Conservation (phyloP, 139 green algal species). For the Trebouxia sp. region DNA sequence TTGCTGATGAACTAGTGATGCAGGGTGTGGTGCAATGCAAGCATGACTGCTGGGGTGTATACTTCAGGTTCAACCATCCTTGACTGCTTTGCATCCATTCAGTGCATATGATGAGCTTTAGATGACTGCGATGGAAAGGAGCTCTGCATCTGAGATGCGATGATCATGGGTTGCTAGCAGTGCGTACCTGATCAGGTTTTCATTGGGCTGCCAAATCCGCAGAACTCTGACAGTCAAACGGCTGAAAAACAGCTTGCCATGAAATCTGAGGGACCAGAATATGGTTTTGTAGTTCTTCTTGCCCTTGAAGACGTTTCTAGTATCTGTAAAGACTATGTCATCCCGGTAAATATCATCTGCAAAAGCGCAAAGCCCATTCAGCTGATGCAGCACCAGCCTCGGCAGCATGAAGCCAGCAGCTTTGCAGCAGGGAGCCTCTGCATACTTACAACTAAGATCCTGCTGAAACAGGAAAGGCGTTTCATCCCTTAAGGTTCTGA, state of each 20-base stretch:
- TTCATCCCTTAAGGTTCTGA: constrained; percentile 87
- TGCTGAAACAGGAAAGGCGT: constrained; percentile 82
- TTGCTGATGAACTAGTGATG: too few species aligned
- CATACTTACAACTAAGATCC: constrained; percentile 84
- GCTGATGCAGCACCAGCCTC: background rate
- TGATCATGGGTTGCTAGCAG: too few species aligned
- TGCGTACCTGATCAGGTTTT: constrained; percentile 75
- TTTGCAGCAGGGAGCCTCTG: background rate
- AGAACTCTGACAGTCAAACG: constrained; percentile 81
- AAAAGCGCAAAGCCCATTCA: background rate
- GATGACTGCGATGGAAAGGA: too few species aligned
- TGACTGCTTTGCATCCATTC: too few species aligned
- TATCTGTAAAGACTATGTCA: constrained; percentile 91
- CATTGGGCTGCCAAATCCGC: constrained; percentile 91
- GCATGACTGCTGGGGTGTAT: background rate
- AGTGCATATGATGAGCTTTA: too few species aligned
- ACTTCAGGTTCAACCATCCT: too few species aligned
- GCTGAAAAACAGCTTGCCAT: constrained; percentile 89
- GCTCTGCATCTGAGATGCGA: too few species aligned
- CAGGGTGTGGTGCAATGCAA: too few species aligned
- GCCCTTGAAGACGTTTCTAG: constrained; percentile 78
- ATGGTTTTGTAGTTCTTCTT: constrained; percentile 89
- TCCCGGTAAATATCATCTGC: constrained; percentile 87
- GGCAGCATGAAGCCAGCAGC: background rate
- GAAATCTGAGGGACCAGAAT: constrained; percentile 91